Evolutionary conservation across 345 rosid genomes (phyloP).

Genomic region (Rhizophora mangle): DNA sequence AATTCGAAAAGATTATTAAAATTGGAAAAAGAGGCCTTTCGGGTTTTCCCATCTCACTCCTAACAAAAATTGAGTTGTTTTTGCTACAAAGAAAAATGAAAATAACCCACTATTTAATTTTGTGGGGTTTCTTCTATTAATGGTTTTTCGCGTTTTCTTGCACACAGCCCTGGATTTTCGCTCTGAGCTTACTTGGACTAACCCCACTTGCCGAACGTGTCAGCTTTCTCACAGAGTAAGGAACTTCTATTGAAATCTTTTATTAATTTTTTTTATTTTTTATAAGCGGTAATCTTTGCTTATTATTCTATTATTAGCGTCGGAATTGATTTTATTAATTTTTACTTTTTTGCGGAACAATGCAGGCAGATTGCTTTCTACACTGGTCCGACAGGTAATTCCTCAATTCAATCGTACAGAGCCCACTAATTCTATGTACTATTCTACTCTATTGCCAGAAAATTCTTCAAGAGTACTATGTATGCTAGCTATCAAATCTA

Average conservation of each 20-base stretch:
- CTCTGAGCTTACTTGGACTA: slow-evolving; percentile 74
- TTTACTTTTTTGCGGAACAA: neutral
- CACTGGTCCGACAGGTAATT: slow-evolving; percentile 86
- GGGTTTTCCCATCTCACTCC: neutral
- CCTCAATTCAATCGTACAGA: neutral
- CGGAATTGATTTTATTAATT: neutral
- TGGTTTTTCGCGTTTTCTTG: neutral
- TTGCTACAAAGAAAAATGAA: too few relatives aligned
- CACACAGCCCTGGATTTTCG: slow-evolving; percentile 82
- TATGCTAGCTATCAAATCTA: neutral
- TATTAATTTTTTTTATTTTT: too few relatives aligned
- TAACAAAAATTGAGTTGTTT: too few relatives aligned
- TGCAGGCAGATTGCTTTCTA: slow-evolving; percentile 81
- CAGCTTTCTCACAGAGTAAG: slow-evolving; percentile 96
- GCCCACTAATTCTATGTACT: neutral
- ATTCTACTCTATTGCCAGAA: too few relatives aligned
- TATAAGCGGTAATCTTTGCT: too few relatives aligned
- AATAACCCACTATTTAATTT: neutral
- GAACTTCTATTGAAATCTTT: neutral
- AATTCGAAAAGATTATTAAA: too few relatives aligned
- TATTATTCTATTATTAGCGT: neutral
- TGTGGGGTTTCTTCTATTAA: neutral
- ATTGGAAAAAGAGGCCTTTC: neutral
- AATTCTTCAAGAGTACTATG: too few relatives aligned
- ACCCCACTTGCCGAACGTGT: slow-evolving; percentile 88